These are phyloP conservation scores for Kandelia obovata DNA, from an alignment of 345 rosid species.

Conservation along the genomic window DNA sequence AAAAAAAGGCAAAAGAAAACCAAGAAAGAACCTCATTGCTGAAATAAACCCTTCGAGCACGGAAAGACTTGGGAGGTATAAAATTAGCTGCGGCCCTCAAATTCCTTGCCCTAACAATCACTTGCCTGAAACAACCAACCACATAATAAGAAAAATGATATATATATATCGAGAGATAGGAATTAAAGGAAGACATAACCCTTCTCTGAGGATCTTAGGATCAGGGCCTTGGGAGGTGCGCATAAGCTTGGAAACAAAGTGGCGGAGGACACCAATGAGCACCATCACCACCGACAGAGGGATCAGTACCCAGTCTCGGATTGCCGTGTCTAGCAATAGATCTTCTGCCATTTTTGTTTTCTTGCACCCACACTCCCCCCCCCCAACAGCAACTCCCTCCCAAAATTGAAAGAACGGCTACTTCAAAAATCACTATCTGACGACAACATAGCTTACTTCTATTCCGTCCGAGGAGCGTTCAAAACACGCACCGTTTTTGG, in stretches of 20 bases:
- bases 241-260: slow-evolving; percentile 85
- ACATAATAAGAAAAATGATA: background rate
- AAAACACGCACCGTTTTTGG: too few relatives aligned
- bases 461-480: too few relatives aligned
- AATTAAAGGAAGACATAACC: slow-evolving; percentile 27
- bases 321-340: slow-evolving; percentile 90
- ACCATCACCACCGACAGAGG: slow-evolving; percentile 93
- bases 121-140: slow-evolving; percentile 48
- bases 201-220: slow-evolving; percentile 79
- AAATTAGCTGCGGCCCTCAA: slow-evolving; percentile 85
- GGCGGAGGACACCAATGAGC: slow-evolving; percentile 81
- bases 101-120: slow-evolving; percentile 81
- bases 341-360: slow-evolving; percentile 71
- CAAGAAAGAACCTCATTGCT: slow-evolving; percentile 67
- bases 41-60: slow-evolving; percentile 72
- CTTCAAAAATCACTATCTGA: too few relatives aligned
- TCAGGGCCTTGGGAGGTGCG: slow-evolving; percentile 81
- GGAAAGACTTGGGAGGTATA: slow-evolving; percentile 78
- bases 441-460: too few relatives aligned
- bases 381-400: too few relatives aligned
- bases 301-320: slow-evolving; percentile 91
- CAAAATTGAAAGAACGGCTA: too few relatives aligned
- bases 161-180: background rate
- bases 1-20: too few relatives aligned
- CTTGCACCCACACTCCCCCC: too few relatives aligned